These are phyloP conservation scores for Coelastrella sp. DNA, from an alignment of 139 green algal species.

Conservation along the genomic window DNA sequence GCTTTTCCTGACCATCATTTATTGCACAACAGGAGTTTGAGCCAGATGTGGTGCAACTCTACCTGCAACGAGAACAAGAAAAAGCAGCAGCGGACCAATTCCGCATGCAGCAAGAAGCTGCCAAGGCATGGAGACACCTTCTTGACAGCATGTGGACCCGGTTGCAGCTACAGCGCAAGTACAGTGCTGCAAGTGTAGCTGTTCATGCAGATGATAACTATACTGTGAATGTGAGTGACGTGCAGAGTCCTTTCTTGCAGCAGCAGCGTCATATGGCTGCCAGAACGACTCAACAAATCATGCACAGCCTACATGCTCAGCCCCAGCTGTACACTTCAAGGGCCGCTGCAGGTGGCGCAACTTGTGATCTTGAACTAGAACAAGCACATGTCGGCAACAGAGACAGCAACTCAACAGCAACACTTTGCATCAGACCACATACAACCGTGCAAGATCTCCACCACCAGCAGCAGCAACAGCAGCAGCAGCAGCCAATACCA, in stretches of 20 bases:
- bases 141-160: slow-evolving; percentile 51
- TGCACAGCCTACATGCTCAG: too few species aligned
- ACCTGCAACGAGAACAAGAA: slow-evolving; percentile 56
- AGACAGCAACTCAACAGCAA: too few species aligned
- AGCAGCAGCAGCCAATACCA: too few species aligned
- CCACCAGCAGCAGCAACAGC: too few species aligned
- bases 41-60: slow-evolving; percentile 58
- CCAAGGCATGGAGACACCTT: slow-evolving; percentile 66
- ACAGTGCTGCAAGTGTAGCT: not conserved
- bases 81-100: slow-evolving; percentile 45
- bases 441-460: too few species aligned
- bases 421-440: too few species aligned
- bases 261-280: not conserved
- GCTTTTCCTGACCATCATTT: not conserved
- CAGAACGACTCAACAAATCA: too few species aligned
- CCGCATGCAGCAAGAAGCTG: slow-evolving; percentile 50
- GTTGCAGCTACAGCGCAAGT: slow-evolving; percentile 40
- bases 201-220: not conserved
- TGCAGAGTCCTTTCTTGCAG: not conserved
- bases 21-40: slow-evolving; percentile 61
- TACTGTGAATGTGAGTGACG: not conserved
- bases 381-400: too few species aligned
- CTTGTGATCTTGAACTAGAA: too few species aligned
- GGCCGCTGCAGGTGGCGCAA: too few species aligned
- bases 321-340: too few species aligned